phyloP scores from a whole-genome alignment of 805 yeast species.

The Wickerhamiella spandovensis region DNA sequence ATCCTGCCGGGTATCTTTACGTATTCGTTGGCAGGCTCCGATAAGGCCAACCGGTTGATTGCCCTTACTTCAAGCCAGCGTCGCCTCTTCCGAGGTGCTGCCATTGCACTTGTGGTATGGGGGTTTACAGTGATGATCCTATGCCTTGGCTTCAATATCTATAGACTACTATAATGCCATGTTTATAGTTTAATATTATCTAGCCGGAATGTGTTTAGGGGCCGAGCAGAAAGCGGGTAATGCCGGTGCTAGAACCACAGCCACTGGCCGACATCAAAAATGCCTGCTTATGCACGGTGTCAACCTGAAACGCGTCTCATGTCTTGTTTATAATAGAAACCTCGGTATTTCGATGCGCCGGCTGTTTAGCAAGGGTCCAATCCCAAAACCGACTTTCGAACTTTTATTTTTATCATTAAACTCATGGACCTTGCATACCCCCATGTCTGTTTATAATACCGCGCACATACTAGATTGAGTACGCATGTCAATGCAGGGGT shows the following conservation, averaged over 20 bases:
- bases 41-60: conserved; percentile 11
- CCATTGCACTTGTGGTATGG: conserved; percentile 47
- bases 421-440: too few relatives aligned
- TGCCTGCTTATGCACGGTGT: neutral
- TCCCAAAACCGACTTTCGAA: too few relatives aligned
- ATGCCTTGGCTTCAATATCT: conserved; percentile 35
- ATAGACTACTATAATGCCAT: neutral
- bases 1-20: conserved; percentile 84
- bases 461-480: neutral
- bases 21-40: conserved; percentile 46
- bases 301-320: neutral
- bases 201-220: too few relatives aligned
- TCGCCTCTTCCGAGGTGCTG: conserved; percentile 25
- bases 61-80: conserved; percentile 4
- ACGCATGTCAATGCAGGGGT: neutral
- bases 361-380: too few relatives aligned
- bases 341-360: too few relatives aligned
- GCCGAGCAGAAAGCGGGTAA: too few relatives aligned
- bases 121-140: conserved; percentile 59
- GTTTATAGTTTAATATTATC: too few relatives aligned
- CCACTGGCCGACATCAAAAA: neutral
- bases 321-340: neutral
- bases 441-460: too few relatives aligned
- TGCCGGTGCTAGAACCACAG: neutral
- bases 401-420: too few relatives aligned